phyloP scores from a whole-genome alignment of 1,139 yeast species.

The Taphrina wiesneri region DNA sequence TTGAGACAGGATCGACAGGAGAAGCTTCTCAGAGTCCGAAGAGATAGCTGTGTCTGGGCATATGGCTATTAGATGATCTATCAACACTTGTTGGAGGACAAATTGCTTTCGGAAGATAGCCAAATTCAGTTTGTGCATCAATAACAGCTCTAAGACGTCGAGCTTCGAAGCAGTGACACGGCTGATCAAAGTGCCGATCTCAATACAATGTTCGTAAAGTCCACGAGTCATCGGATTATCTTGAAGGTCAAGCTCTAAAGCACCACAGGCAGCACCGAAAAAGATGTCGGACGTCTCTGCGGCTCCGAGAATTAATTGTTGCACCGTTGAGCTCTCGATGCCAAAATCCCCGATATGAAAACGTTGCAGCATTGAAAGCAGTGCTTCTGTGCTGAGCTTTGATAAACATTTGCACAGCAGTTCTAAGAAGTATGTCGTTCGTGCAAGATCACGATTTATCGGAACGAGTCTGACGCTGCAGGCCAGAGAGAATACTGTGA shows the following conservation, averaged over 20 bases:
- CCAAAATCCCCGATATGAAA: neutral
- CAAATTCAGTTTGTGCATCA: neutral
- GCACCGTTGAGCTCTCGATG: neutral
- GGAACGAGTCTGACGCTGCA: neutral
- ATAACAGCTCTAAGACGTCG: neutral
- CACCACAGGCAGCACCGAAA: neutral
- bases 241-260: neutral
- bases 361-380: neutral
- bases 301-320: neutral
- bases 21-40: neutral
- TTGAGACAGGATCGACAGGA: neutral
- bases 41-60: neutral
- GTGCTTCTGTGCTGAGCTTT: neutral
- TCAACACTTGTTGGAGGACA: neutral
- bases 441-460: neutral
- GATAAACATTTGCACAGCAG: neutral
- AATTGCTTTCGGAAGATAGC: neutral
- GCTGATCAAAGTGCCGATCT: neutral
- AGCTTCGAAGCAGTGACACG: neutral
- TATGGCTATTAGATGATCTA: neutral
- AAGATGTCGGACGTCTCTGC: neutral
- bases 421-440: neutral
- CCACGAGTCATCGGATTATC: neutral
- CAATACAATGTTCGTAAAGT: constrained; percentile 3
- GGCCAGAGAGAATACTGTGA: neutral